Conservation (phyloP, 1,139 yeast genomes). For the Kurtzmaniella natalensis region DNA sequence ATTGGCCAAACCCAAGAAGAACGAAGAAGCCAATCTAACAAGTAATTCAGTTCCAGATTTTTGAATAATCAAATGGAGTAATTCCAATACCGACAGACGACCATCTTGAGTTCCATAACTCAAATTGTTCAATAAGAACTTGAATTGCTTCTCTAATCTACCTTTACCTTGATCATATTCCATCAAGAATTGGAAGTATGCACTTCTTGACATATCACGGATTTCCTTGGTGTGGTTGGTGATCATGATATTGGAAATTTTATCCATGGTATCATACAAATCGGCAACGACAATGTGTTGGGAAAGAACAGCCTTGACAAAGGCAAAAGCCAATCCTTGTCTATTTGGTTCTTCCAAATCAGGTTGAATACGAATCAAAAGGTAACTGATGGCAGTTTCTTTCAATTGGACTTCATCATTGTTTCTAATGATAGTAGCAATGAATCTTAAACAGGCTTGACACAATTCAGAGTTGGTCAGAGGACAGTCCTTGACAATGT, state of each 20-base stretch:
- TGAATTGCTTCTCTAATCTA: conserved; percentile 76
- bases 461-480: conserved; percentile 77
- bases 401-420: conserved; percentile 63
- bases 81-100: conserved; percentile 86
- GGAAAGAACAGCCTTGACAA: conserved; percentile 69
- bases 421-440: conserved; percentile 70
- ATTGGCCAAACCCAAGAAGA: conserved; percentile 78
- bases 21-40: conserved; percentile 61
- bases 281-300: conserved; percentile 80
- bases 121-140: conserved; percentile 76
- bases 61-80: conserved; percentile 63
- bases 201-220: conserved; percentile 80
- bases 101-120: conserved; percentile 86
- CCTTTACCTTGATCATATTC: conserved; percentile 94
- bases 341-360: conserved; percentile 88
- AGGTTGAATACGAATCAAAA: conserved; percentile 74
- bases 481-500: conserved; percentile 70
- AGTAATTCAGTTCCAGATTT: conserved; percentile 65
- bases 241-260: conserved; percentile 79
- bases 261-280: conserved; percentile 84
- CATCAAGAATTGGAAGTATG: conserved; percentile 82
- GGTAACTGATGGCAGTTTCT: conserved; percentile 69
- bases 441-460: conserved; percentile 72
- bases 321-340: conserved; percentile 85
- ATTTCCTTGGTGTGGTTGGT: conserved; percentile 83